Evolutionary conservation across 768 basidiomycete genomes (phyloP).

Genomic region (Ramaria rubella): DNA sequence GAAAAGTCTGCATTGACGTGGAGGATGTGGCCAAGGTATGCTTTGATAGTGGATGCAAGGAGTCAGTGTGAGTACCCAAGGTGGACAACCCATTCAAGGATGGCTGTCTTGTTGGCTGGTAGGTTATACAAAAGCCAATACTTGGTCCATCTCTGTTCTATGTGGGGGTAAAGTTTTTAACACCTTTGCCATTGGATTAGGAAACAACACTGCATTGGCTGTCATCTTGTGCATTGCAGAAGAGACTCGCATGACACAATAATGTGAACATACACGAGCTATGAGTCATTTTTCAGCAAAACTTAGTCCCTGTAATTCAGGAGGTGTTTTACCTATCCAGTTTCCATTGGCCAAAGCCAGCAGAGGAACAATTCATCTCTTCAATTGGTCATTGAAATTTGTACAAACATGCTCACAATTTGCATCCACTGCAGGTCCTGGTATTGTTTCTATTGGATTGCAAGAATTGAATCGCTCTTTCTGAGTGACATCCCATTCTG

Average conservation of each 20-base stretch:
- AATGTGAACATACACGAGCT: conserved; percentile 23
- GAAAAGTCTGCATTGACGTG: too few species aligned
- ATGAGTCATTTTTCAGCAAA: conserved; percentile 28
- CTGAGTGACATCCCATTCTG: too few species aligned
- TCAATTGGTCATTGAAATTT: not conserved
- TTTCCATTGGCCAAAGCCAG: conserved; percentile 26
- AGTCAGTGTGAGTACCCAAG: too few species aligned
- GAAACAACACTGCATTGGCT: too few species aligned
- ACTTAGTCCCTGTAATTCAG: conserved; percentile 20
- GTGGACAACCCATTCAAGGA: too few species aligned
- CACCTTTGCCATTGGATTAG: conserved; percentile 30
- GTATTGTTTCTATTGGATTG: not conserved
- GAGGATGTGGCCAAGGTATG: too few species aligned
- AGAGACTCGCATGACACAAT: conserved; percentile 25
- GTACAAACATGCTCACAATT: not conserved
- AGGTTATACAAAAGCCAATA: conserved; percentile 28
- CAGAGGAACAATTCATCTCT: conserved; percentile 16
- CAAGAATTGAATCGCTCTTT: not conserved
- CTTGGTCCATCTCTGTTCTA: conserved; percentile 33
- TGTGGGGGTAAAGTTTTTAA: too few species aligned
- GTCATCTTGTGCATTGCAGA: too few species aligned
- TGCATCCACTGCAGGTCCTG: not conserved
- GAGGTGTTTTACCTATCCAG: conserved; percentile 31
- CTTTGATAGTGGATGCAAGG: too few species aligned
- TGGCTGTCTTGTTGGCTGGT: too few species aligned